Conservation (phyloP, 139 green algal genomes). For the Yamagishiella unicocca region DNA sequence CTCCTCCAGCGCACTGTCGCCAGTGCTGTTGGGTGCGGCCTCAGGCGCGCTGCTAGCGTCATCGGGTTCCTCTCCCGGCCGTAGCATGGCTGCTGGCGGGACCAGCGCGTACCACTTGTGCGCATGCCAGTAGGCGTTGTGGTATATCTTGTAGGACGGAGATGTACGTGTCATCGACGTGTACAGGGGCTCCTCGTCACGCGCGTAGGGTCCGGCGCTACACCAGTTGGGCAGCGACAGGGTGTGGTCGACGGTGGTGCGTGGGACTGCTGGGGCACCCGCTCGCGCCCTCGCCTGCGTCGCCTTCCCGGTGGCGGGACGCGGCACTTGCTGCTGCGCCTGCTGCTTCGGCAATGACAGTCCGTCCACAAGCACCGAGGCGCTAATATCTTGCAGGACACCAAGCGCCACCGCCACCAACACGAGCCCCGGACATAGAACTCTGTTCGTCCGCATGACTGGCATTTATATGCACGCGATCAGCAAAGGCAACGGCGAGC, state of each 20-base stretch:
- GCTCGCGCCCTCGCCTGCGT: not conserved
- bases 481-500: no score
- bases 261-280: not conserved
- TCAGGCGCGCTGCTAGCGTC: not conserved
- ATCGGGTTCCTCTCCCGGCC: not conserved
- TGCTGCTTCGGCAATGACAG: no score
- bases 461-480: no score
- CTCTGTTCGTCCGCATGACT: no score
- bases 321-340: no score
- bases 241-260: not conserved
- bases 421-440: no score
- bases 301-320: no score
- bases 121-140: slow-evolving; percentile 65
- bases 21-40: not conserved
- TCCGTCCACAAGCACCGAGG: no score
- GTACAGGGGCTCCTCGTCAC: not conserved
- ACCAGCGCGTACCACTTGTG: slow-evolving; percentile 54
- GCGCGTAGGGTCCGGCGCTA: slow-evolving; percentile 8
- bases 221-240: slow-evolving; percentile 42
- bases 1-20: slow-evolving; percentile 41
- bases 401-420: no score
- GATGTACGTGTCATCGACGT: slow-evolving; percentile 34
- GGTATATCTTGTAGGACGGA: slow-evolving; percentile 55
- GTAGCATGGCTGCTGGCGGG: not conserved
- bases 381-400: no score